Evolutionary conservation across 1,284 basidiomycete genomes (phyloP).

Genomic region (Xerocomus amazonicus): DNA sequence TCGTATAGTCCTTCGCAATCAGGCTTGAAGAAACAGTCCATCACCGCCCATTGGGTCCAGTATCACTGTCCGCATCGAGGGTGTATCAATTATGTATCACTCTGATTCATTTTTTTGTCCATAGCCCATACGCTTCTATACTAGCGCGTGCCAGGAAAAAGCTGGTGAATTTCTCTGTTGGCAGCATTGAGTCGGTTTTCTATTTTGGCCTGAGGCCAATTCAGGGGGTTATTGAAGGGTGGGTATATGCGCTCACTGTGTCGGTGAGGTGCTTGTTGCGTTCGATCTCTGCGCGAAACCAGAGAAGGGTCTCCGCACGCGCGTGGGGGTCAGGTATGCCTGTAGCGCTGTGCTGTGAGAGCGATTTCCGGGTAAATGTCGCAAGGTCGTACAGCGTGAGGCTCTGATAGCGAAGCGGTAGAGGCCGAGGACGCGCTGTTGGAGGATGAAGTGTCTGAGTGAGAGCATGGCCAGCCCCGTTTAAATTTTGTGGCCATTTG

Average conservation of each 20-base stretch:
- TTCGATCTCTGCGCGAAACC: conserved; percentile 73
- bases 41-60: background rate
- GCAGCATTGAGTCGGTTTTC: conserved; percentile 48
- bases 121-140: background rate
- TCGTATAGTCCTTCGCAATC: conserved; percentile 76
- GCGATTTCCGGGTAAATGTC: conserved; percentile 3
- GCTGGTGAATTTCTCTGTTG: conserved; percentile 53
- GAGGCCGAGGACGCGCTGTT: conserved; percentile 53
- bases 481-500: conserved; percentile 24
- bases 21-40: conserved; percentile 46
- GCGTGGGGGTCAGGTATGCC: conserved; percentile 59
- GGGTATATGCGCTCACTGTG: conserved; percentile 39
- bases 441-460: conserved; percentile 73
- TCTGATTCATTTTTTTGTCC: background rate
- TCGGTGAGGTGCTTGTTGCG: conserved; percentile 55
- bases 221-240: conserved; percentile 14
- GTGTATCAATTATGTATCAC: conserved; percentile 1
- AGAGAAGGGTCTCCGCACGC: conserved; percentile 61
- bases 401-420: conserved; percentile 67
- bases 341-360: conserved; percentile 29
- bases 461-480: conserved; percentile 36
- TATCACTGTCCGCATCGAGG: background rate
- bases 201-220: conserved; percentile 38
- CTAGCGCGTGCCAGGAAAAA: conserved; percentile 31
- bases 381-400: conserved; percentile 50